Evolutionary conservation across 192 early-diverging fungal genomes (phyloP), one percentile per base, ranked within the genome.

Genomic region (Coemansia sp.): DNA sequence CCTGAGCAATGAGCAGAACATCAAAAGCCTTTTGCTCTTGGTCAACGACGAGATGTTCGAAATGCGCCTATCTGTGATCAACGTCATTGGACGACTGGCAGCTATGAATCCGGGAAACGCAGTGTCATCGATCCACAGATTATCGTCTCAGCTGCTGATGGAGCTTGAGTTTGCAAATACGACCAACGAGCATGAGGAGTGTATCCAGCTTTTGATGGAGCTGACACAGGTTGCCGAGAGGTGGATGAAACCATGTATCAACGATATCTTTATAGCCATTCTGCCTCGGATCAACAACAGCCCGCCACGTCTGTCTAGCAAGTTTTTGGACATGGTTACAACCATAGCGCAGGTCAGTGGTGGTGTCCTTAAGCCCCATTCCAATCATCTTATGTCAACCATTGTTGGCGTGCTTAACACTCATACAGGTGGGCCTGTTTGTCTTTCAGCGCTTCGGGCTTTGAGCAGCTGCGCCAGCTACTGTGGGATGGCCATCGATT

Each of bases 31-130:
- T 21, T 93, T 95, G 65, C 85, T 98, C 56, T 91, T 95, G 0
- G 65, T 95, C 61, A 96, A 96, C 61, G 96, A 98, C 69, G 95
- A 96, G 71, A 85, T 91, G 1, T 96, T 97, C 83, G 87, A 88
- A 6, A 92, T 96, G 52, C 87, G 93, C 11, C 89, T 95, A 63
- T 85, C 89, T 7, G 90, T 93, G 1, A 90, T 98, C 41, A 67
- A 85, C 0, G 91, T 96, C 48, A 93, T 98, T 61, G 96, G 96
- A 8, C 86, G 95, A 18, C 79, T 98, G 16, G 88, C 92, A 3
- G 75, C 88, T 9, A 88, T 89, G 63, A 98, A 97, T 72, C 96
- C 96, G 9, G 95, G 94, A 1, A 95, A 95, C 67, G 91, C 96
- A 12, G 88, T 97, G 86, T 94, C 97, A 6, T 92, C 90, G 0